These are phyloP conservation scores for Leptodontidium sp. DNA, from an alignment of 2,329 filamentous ascomycete genomes.

Conservation along the genomic window DNA sequence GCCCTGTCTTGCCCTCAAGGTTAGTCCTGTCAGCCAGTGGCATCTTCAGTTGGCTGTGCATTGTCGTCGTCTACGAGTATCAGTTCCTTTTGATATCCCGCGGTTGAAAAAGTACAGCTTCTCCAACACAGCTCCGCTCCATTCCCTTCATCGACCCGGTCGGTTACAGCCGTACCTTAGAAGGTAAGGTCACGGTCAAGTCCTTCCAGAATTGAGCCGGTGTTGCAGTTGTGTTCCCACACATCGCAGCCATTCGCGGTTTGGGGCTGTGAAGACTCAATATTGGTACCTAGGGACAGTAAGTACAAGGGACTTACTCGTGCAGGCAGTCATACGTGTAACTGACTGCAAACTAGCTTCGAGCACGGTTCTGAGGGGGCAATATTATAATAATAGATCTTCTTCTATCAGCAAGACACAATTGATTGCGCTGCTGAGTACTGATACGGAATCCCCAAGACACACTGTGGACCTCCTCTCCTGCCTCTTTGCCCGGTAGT, in stretches of 20 bases:
- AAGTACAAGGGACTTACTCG: conserved; percentile 5
- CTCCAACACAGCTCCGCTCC: not conserved
- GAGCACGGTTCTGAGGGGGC: not conserved
- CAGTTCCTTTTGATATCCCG: not conserved
- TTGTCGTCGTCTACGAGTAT: not conserved
- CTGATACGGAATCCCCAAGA: not conserved
- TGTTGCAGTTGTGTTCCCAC: conserved; percentile 3
- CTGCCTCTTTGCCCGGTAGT: not conserved
- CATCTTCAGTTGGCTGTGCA: not conserved
- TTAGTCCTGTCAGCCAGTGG: not conserved
- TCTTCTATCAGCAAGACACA: not conserved
- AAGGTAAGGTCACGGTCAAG: not conserved
- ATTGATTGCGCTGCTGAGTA: not conserved
- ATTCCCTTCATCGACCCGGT: not conserved
- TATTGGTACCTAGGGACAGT: not conserved
- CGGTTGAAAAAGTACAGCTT: not conserved
- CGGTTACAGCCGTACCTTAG: not conserved
- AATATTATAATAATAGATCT: not conserved
- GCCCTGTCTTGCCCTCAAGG: not conserved
- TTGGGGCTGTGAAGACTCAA: conserved; percentile 9
- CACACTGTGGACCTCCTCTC: conserved; percentile 1
- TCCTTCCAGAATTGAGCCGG: conserved; percentile 9
- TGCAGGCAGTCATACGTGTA: conserved; percentile 3
- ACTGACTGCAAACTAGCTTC: not conserved
- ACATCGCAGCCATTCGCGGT: conserved; percentile 8